Base-by-base conservation (phyloP, 2,329 filamentous ascomycete species). In the Taxawa tesnikishii region DNA sequence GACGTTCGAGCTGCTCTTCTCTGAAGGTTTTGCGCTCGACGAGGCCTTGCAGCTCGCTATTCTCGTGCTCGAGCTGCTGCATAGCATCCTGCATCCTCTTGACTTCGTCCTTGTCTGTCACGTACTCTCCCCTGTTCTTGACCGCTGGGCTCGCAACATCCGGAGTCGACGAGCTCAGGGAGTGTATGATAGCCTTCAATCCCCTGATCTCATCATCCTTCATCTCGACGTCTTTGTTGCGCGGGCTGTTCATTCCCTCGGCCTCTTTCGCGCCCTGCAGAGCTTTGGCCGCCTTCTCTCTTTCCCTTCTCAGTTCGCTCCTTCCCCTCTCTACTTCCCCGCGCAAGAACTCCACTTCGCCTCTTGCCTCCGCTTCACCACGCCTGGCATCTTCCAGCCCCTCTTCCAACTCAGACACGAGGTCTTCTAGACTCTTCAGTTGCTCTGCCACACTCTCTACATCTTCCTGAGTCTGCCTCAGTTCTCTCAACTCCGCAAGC, bases 161-260 rank as follows among this genome's bases (percentile, higher is more conserved):
- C 30, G 31, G 27, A 6, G 77, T 72, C 43, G 83, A 83, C 39
- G 84, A 72, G 54, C 85, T 94, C 23, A 98, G 67, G 12, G 84
- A 94, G 58, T 96, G 88, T 38, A 98, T 96, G 51, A 98, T 96
- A 26, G 90, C 88, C 58, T 96, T 98, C 42, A 98, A 70, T 28
- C 90, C 90, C 40, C 88, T 74, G 49, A 98, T 96, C 62, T 98
- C 90, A 47, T 98, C 90, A 48, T 98, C 88, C 53, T 92, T 90
- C 51, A 93, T 82, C 51, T 92, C 85, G 17, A 96, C 59, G 41
- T 94, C 85, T 54, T 83, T 83, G 26, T 72, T 69, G 18, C 27
- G 25, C n/a, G n/a, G n/a, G 21, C 44, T 33, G 9, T 55, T 44
- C 33, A 43, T 29, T 24, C 52, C 51, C 37, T 56, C 52, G 24